Base-by-base conservation (phyloP, 1,284 basidiomycete species). In the Mycosarcoma mackinlayi region DNA sequence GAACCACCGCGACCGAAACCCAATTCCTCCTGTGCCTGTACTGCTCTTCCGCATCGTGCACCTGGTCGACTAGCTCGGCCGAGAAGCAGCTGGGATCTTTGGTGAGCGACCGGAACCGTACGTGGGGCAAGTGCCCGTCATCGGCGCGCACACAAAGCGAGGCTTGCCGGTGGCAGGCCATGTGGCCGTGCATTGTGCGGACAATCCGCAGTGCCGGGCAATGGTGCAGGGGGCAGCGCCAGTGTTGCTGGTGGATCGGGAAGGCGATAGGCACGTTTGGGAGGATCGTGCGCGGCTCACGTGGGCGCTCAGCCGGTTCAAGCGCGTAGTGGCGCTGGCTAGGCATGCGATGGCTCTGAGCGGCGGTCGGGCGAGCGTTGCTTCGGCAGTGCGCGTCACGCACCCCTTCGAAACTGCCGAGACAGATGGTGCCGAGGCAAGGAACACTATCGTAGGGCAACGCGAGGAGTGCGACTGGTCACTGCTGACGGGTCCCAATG, bases 61-160 rank as follows among this genome's bases (percentile, higher is more conserved):
- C 3, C 62, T 79, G 6, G 19, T 67, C 10, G 3, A 25, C 0
- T 58, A 76, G 49, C 46, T 79, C 1, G 37, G 8, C 9, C 5
- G 21, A 1, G 31, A 47, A 27, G 51, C 39, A 4, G 30, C 21
- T 0, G 53, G 44, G 1, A 35, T 62, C 14, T 72, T 72, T 21
- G 69, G 63, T 1, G 38, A 46, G 0, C 0, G 19, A 0, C 60
- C 71, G 2, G 25, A 69, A 3, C 63, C 76, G 18, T 73, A 90
- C 76, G 80, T 85, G 1, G 78, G 87, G 2, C 75, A 84, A 1
- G 91, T 96, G 0, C 94, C 95, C 0, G 83, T 85, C 21, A 86
- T 87, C 8, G 86, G 89, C 6, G 93, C 93, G 0, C 85, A 91
- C 3, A 93, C 91, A 0, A 85, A 85, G 2, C 85, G 86, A 14